Evolutionary conservation across 2,329 filamentous ascomycete genomes (phyloP).

Genomic region (Xylaria arbuscula): DNA sequence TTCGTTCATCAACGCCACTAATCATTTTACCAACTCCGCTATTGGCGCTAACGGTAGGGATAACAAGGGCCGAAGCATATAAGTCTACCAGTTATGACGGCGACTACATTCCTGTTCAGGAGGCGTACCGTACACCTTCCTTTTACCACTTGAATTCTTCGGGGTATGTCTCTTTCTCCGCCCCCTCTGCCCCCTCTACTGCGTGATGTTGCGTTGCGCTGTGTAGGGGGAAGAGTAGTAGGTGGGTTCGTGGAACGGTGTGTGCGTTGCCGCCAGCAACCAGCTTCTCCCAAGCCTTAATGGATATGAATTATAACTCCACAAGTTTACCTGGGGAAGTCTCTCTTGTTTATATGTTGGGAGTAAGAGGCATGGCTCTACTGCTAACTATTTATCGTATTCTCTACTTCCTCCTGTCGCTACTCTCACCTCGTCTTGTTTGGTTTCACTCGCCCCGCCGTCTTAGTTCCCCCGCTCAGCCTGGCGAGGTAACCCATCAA

Average conservation of each 20-base stretch:
- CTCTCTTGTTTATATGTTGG: neutral
- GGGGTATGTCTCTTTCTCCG: neutral
- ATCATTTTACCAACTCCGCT: conserved; percentile 17
- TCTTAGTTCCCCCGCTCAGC: conserved; percentile 7
- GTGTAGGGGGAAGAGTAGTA: neutral
- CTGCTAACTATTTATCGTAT: conserved; percentile 5
- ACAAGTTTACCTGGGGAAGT: neutral
- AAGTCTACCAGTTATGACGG: neutral
- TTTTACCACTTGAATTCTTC: neutral
- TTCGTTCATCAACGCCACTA: conserved; percentile 21
- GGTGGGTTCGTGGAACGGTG: neutral
- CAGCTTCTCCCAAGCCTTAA: conserved; percentile 11
- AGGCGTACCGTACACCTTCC: neutral
- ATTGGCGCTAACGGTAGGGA: conserved; percentile 13
- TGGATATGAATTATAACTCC: conserved; percentile 9
- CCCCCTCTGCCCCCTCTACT: neutral
- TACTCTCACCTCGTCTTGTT: conserved; percentile 25
- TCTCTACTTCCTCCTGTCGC: conserved; percentile 12
- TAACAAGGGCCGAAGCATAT: neutral
- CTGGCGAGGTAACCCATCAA: conserved; percentile 14
- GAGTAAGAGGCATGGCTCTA: neutral
- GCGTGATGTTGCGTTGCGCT: neutral
- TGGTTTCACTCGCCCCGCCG: conserved; percentile 26
- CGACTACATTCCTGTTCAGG: neutral
- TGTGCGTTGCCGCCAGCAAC: conserved; percentile 4